These are phyloP conservation scores for Fragaria nilgerrensis DNA, from an alignment of 306 rosid genomes.

Conservation along the genomic window DNA sequence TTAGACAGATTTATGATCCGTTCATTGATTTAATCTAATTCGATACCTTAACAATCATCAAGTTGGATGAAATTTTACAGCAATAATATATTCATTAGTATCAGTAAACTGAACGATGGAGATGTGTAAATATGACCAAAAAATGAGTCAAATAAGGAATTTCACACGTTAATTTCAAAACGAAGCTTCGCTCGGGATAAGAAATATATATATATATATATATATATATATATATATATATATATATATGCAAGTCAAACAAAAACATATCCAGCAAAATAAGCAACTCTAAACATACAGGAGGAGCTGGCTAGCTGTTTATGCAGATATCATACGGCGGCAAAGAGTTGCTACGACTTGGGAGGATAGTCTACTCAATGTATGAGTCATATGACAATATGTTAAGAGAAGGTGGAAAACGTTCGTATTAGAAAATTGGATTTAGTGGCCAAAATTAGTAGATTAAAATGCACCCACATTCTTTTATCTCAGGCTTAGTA, in stretches of 20 bases:
- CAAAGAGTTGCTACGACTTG: neutral
- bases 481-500: neutral
- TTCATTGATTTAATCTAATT: no score
- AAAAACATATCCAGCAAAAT: neutral
- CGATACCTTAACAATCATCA: no score
- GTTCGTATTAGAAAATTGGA: neutral
- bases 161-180: no score
- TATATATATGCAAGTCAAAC: neutral
- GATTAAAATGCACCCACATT: neutral
- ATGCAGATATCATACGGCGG: neutral
- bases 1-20: no score
- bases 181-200: no score
- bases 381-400: neutral
- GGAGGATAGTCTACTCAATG: neutral
- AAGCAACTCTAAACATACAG: neutral
- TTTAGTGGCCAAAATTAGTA: neutral
- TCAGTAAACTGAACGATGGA: no score
- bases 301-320: neutral
- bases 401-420: conserved; percentile 10
- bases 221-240: no score
- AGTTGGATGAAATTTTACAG: no score
- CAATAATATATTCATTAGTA: no score
- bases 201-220: no score
- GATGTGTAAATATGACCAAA: no score
- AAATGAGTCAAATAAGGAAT: no score